Base-by-base conservation (phyloP, 768 basidiomycete species). In the Termitomyces eurrhizus region DNA sequence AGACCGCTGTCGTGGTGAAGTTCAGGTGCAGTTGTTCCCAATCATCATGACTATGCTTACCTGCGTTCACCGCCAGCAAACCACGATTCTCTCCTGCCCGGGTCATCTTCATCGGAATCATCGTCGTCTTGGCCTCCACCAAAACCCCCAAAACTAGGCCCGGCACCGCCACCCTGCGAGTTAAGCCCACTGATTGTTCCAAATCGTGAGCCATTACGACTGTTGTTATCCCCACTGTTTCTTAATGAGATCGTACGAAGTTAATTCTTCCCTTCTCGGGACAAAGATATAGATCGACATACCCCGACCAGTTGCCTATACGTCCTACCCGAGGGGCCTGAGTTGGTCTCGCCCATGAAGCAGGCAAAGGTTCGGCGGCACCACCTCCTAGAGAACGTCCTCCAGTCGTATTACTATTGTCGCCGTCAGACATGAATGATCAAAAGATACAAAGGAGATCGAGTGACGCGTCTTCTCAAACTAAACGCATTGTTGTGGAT, bases 51-150 rank as follows among this genome's bases (percentile, higher is more conserved):
- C 37, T 13, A 7, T 39, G 16, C 70, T 36, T 37, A 92, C 95
- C 93, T 95, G 69, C 92, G 79, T 71, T 96, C 96, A 0, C 96
- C 96, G n/a, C 96, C 96, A 3, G 96, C 89, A 73, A 93, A 98
- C 82, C 88, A 92, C 65, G 80, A 87, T 66, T 92, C 85, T 1
- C 79, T 75, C 7, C 77, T 78, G 41, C 81, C 80, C 3, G 78
- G 78, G 12, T 79, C 80, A 1, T 85, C 85, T 33, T 83, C 84
- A 14, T 82, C 80, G 52, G 80, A 80, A 57, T 78, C 78, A 7
- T 75, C 74, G 35, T 71, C 70, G 36, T 65, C 65, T 7, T 55
- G 59, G 29, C 61, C 56, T 33, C 50, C 55, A 24, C 68, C 66
- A 24, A n/a, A 48, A 29, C 55, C 21, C n/a, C 67, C 68, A 49